Base-by-base conservation (phyloP, 106 monocot species). In the Phalaenopsis aphrodite region DNA sequence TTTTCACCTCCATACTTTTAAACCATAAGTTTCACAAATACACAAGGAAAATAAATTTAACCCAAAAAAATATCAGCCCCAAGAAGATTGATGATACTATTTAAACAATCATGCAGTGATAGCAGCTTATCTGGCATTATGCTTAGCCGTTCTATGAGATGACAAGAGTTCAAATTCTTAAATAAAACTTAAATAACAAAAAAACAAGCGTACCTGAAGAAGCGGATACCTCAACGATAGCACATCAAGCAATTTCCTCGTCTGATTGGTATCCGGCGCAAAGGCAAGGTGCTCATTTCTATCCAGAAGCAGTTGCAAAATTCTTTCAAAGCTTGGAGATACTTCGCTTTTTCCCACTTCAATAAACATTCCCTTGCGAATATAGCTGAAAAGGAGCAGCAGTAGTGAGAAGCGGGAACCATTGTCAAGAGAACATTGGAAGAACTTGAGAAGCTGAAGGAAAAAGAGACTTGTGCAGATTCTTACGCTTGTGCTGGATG, bases 401-500 rank as follows among this genome's bases (percentile, higher is more conserved):
- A 45, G 11, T 79, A 2, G 71, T 39, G 16, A 14, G 14, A 14
- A n/a, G 12, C 0, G 52, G 52, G 38, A 69, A 69, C 69, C 36
- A 45, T 24, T 30, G 21, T 46, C 47, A 68, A 68, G 30, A 12
- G 0, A 39, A 15, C 16, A 77, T 42, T 41, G 41, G 65, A 9
- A 5, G 8, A 66, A 56, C 23, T 41, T 48, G 24, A 4, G 12
- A 5, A 76, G 1, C 11, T n/a, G 17, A 61, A 55, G 0, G 12
- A 52, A 43, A 38, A 11, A 14, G 36, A 75, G 0, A 1, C 5
- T 73, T 42, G 72, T 21, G 42, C 18, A 43, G 43, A 74, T 74
- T 23, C 87, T 15, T 86, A 91, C 93, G 93, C 81, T 84, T 93
- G 87, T n/a, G 89, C 91, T 9, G 90, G 93, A 72, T 95, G 95